These are phyloP conservation scores for Paxillus involutus DNA, from an alignment of 768 basidiomycete genomes.

Conservation along the genomic window DNA sequence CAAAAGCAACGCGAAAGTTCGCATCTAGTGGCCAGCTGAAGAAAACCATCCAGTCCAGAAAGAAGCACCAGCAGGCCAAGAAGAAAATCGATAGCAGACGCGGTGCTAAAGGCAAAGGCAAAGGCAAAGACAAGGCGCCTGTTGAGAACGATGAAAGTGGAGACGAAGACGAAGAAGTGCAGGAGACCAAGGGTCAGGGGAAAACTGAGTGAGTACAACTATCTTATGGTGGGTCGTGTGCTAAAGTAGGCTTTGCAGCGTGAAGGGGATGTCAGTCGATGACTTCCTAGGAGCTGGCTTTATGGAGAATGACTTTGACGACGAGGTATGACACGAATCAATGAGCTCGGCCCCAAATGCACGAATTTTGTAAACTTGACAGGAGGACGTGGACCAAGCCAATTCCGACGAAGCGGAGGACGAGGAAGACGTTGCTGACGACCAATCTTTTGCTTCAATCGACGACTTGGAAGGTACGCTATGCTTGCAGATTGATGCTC, in stretches of 20 bases:
- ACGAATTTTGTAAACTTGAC: slow-evolving; percentile 14
- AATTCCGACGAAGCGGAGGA: slow-evolving; percentile 40
- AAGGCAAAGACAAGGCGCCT: slow-evolving; percentile 27
- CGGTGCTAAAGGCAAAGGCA: slow-evolving; percentile 42
- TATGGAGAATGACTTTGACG: slow-evolving; percentile 62
- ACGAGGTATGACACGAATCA: slow-evolving; percentile 33
- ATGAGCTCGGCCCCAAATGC: not conserved
- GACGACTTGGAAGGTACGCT: slow-evolving; percentile 70
- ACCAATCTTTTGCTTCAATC: slow-evolving; percentile 73
- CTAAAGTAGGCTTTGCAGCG: slow-evolving; percentile 10
- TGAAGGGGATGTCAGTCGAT: slow-evolving; percentile 65
- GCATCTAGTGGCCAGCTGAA: slow-evolving; percentile 86
- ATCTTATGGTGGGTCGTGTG: not conserved
- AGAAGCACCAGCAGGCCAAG: slow-evolving; percentile 74
- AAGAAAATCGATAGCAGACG: slow-evolving; percentile 69
- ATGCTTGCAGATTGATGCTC: not conserved
- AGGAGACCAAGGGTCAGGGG: slow-evolving; percentile 1
- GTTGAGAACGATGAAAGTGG: slow-evolving; percentile 30
- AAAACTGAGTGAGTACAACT: slow-evolving; percentile 11
- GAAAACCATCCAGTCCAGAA: slow-evolving; percentile 80
- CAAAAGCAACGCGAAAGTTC: slow-evolving; percentile 77
- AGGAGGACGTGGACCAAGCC: slow-evolving; percentile 25
- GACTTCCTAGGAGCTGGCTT: slow-evolving; percentile 73
- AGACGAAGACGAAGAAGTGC: slow-evolving; percentile 33
- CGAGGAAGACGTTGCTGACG: slow-evolving; percentile 45